These are phyloP conservation scores for Termitomyces sp. DNA, from an alignment of 768 basidiomycete species.

Conservation along the genomic window DNA sequence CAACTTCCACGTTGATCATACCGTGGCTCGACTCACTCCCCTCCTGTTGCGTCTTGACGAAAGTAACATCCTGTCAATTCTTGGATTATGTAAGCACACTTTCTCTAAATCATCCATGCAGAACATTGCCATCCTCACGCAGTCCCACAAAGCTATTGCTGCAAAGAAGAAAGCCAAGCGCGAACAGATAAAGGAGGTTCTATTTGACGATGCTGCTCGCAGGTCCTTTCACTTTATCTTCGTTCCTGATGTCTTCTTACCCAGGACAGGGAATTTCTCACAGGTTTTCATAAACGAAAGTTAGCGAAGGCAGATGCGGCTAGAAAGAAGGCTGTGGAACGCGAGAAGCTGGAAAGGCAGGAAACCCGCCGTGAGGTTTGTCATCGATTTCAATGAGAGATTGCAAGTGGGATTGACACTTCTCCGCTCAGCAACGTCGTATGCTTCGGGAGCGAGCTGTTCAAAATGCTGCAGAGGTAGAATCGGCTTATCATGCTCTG, in stretches of 20 bases:
- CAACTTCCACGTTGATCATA: no score
- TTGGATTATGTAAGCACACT: constrained; percentile 11
- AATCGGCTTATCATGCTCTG: constrained; percentile 61
- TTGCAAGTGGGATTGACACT: constrained; percentile 13
- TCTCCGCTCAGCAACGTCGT: constrained; percentile 56
- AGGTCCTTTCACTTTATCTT: constrained; percentile 36
- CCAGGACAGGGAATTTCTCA: constrained; percentile 72
- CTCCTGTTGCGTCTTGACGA: no score
- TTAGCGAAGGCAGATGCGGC: constrained; percentile 75
- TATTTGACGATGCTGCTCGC: constrained; percentile 85
- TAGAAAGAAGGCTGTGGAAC: constrained; percentile 64
- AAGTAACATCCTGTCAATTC: constrained; percentile 5
- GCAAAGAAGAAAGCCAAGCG: constrained; percentile 62
- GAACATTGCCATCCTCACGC: constrained; percentile 51
- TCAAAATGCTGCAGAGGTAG: constrained; percentile 73
- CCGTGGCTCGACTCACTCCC: no score
- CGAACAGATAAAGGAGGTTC: constrained; percentile 68
- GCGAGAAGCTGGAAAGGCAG: constrained; percentile 70
- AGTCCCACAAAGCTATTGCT: constrained; percentile 55
- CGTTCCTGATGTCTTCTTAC: constrained; percentile 1
- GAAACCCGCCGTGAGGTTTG: constrained; percentile 76
- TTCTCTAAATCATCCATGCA: constrained; percentile 10
- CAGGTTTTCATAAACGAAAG: constrained; percentile 92
- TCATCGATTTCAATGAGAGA: constrained; percentile 1
- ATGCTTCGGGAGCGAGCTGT: constrained; percentile 71